Evolutionary conservation across 108 stramenopile species (phyloP).

Genomic region (Nannochloropsis oceanica): DNA sequence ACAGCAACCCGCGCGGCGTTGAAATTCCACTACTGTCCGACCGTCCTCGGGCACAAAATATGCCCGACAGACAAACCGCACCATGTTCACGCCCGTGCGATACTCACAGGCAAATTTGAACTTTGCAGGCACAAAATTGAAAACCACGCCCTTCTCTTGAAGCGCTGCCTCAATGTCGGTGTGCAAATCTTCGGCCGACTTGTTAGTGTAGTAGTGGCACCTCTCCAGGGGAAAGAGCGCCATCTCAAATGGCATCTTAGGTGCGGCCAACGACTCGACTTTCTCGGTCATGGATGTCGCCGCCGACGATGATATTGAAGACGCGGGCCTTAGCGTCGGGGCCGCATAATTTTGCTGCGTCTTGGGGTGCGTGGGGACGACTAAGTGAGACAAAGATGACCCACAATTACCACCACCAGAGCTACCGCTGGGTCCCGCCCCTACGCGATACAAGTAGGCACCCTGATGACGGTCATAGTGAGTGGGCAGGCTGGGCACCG

Average conservation of each 20-base stretch:
- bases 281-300: not conserved
- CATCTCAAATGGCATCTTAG: not conserved
- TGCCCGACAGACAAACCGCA: not conserved
- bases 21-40: not conserved
- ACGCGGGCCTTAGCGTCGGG: not conserved
- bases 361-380: not conserved
- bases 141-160: not conserved
- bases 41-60: not conserved
- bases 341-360: not conserved
- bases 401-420: not conserved
- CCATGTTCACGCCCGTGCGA: not conserved
- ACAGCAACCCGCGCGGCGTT: not conserved
- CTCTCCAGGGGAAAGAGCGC: not conserved
- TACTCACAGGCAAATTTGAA: not conserved
- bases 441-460: not conserved
- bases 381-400: not conserved
- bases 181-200: not conserved
- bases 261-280: not conserved
- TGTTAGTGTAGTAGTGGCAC: not conserved
- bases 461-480: not conserved
- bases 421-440: not conserved
- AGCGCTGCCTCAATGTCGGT: not conserved
- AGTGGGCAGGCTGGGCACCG: not conserved
- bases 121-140: not conserved
- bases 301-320: not conserved